These are phyloP conservation scores for Globisporangium polare DNA, from an alignment of 352 stramenopile species.

Conservation along the genomic window DNA sequence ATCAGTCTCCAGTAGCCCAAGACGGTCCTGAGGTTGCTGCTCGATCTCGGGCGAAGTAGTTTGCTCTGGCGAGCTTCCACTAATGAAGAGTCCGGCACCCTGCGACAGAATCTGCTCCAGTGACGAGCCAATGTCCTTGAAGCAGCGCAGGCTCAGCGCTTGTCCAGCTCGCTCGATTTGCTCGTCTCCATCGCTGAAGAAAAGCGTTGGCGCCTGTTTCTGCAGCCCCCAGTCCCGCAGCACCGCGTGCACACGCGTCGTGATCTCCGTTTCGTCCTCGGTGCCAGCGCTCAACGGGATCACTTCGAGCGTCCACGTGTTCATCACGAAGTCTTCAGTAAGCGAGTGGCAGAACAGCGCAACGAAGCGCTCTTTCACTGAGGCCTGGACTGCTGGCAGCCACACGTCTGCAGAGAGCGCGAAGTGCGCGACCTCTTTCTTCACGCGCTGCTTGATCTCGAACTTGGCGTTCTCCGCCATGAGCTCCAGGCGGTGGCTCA, in stretches of 20 bases:
- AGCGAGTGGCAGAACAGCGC: conserved; percentile 25
- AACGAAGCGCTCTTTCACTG: conserved; percentile 11
- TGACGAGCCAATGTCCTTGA: conserved; percentile 18
- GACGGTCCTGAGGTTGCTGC: neutral
- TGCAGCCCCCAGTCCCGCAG: conserved; percentile 25
- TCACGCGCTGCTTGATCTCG: conserved; percentile 31
- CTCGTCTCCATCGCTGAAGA: conserved; percentile 15
- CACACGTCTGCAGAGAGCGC: conserved; percentile 29
- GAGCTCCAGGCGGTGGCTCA: conserved; percentile 32
- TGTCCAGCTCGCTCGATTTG: neutral
- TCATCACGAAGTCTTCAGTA: conserved; percentile 25
- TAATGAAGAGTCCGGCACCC: neutral
- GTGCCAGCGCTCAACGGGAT: conserved; percentile 11
- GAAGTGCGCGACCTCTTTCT: conserved; percentile 23
- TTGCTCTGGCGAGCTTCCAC: neutral
- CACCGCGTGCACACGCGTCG: conserved; percentile 4
- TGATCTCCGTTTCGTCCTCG: conserved; percentile 3
- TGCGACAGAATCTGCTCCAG: conserved; percentile 16
- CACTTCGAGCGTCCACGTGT: conserved; percentile 27
- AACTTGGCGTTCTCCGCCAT: conserved; percentile 34
- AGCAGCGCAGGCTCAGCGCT: conserved; percentile 6
- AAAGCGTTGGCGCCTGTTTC: conserved; percentile 12
- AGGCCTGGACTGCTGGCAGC: neutral
- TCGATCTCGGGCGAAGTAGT: neutral
- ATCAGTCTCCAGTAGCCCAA: neutral